phyloP scores from a whole-genome alignment of 1,284 basidiomycete species.

The Gomphus bonarii region DNA sequence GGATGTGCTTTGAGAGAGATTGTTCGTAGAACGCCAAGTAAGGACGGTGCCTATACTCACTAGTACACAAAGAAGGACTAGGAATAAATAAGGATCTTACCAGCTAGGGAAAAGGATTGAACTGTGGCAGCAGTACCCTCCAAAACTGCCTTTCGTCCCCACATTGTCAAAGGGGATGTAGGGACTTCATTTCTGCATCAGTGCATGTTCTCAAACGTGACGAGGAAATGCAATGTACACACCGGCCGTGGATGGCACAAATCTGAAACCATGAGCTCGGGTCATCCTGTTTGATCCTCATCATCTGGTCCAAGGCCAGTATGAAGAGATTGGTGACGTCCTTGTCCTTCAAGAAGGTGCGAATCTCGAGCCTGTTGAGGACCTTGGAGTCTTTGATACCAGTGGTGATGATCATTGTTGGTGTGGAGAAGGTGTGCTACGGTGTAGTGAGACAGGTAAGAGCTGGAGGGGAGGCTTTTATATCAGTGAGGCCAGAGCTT shows the following conservation, averaged over 20 bases:
- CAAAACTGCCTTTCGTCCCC: constrained; percentile 4
- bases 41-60: constrained; percentile 8
- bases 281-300: constrained; percentile 4
- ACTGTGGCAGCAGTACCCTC: constrained; percentile 11
- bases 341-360: constrained; percentile 6
- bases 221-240: background rate
- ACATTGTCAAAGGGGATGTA: constrained; percentile 9
- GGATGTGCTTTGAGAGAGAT: constrained; percentile 4
- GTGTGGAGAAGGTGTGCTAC: too few relatives aligned
- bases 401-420: constrained; percentile 4
- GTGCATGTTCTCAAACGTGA: background rate
- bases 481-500: too few relatives aligned
- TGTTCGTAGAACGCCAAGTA: constrained; percentile 11
- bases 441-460: too few relatives aligned
- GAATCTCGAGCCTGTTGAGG: constrained; percentile 8
- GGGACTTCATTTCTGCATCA: background rate
- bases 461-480: background rate
- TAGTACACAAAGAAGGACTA: background rate
- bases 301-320: constrained; percentile 8
- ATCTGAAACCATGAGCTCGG: constrained; percentile 9
- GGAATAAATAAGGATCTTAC: background rate
- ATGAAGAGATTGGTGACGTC: constrained; percentile 10
- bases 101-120: constrained; percentile 12
- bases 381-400: background rate
- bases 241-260: constrained; percentile 11